Conservation (phyloP, 768 basidiomycete species). For the Glaciozyma antarctica region DNA sequence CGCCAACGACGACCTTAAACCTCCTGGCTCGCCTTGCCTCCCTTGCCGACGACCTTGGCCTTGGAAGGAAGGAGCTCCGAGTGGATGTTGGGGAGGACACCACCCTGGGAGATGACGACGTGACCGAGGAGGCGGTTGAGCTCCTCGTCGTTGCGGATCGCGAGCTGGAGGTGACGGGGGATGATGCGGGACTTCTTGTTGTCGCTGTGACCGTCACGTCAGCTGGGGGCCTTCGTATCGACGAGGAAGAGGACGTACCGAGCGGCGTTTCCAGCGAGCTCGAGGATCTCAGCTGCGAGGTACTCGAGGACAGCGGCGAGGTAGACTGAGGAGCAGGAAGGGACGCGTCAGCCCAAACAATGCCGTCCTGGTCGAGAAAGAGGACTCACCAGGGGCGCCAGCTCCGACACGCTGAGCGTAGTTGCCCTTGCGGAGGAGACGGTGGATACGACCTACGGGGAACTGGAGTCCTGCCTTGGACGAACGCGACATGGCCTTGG, state of each 20-base stretch:
- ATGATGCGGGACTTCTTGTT: constrained; percentile 73
- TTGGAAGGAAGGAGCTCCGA: constrained; percentile 48
- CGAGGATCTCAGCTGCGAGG: constrained; percentile 73
- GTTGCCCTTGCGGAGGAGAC: constrained; percentile 65
- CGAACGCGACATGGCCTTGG: no score
- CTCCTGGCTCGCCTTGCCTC: no score
- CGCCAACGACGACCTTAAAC: no score
- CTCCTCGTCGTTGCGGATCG: constrained; percentile 73
- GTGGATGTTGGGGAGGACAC: constrained; percentile 70
- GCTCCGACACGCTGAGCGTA: constrained; percentile 62
- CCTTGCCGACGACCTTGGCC: no score
- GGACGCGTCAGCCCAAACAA: not conserved
- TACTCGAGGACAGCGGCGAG: constrained; percentile 79
- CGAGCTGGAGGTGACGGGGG: constrained; percentile 64
- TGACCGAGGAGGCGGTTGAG: constrained; percentile 47
- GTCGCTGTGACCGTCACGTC: constrained; percentile 41
- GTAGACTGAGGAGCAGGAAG: constrained; percentile 51
- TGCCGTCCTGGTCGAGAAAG: not conserved
- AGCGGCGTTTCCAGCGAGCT: constrained; percentile 66
- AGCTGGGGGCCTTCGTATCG: no score
- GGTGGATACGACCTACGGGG: constrained; percentile 57
- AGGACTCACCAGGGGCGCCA: constrained; percentile 48
- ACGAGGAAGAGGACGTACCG: constrained; percentile 21
- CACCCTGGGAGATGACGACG: constrained; percentile 77
- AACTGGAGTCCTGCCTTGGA: no score